These are phyloP conservation scores for Pseudisothecium myosuroides DNA, from an alignment of 225 moss, liverwort and hornwort genomes.

Conservation along the genomic window DNA sequence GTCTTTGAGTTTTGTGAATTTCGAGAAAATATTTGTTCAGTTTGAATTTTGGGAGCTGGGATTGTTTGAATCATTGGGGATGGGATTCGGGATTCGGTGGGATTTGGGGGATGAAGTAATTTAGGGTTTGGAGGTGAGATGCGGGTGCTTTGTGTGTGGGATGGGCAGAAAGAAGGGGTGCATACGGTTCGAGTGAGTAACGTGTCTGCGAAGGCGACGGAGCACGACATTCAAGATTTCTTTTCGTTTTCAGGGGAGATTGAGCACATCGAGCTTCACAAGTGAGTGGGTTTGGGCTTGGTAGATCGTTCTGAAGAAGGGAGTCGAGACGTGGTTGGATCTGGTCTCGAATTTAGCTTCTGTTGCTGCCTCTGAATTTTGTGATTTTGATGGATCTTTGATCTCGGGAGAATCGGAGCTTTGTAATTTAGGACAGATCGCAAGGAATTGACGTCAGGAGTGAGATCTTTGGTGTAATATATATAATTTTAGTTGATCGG, in stretches of 20 bases:
- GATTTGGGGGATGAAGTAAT: not conserved
- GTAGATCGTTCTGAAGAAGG: not conserved
- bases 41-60: not conserved
- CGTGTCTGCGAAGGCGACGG: conserved; percentile 80
- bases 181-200: conserved; percentile 82
- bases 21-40: not conserved
- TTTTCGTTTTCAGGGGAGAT: conserved; percentile 97
- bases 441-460: not conserved
- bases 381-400: not conserved
- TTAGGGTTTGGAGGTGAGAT: not conserved
- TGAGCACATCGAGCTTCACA: conserved; percentile 79
- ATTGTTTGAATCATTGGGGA: not conserved
- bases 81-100: not conserved
- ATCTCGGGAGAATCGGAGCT: not conserved
- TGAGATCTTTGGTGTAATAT: not conserved
- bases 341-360: not conserved
- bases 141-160: not conserved
- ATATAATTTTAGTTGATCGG: not conserved
- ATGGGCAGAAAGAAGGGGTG: not conserved
- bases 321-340: not conserved
- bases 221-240: conserved; percentile 89
- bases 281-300: conserved; percentile 18
- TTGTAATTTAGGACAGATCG: not conserved
- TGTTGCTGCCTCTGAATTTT: not conserved
- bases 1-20: not conserved